Base-by-base conservation (phyloP, 2,329 filamentous ascomycete genomes). In the Ophiostoma tasmaniense region DNA sequence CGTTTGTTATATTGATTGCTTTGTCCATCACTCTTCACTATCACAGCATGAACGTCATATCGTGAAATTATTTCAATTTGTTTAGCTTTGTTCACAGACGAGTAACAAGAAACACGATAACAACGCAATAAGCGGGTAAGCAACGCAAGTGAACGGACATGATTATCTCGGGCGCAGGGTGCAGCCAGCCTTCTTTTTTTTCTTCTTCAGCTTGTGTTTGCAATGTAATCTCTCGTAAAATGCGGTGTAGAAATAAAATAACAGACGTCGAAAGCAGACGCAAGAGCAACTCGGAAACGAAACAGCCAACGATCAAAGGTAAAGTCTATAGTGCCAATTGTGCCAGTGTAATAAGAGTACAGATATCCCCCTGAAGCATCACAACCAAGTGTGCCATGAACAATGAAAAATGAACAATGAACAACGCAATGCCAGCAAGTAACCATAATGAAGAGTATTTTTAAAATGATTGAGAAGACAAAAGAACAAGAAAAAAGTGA, bases 371-470 rank as follows among this genome's bases (percentile, higher is more conserved):
- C 50, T 13, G 50, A 55, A 22, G n/a, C 50, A 55, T 28, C 50
- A 55, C 50, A 55, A 55, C 50, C 50, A 55, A 55, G 50, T 55
- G 50, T 55, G 50, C 50, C 50, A 55, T 55, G n/a, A 55, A 55
- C 50, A 25, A 55, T 33, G 3, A 33, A 33, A 4, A 25, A 55
- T 17, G 42, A n/a, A n/a, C n/a, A 25, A 55, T 33, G 3, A 33
- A 33, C 33, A 25, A 55, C 42, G 42, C 42, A 45, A 45, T 45
- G 42, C 42, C 42, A 45, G 17, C 42, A 45, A 42, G 42, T 45
- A 45, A 6, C 20, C 2, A 45, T 45, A 20, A 45, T 45, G 6
- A n/a, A 45, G 20, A 14, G 7, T 20, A n/a, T n/a, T 6, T 45
- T 45, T 45, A 5, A 55, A 52, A 55, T 2, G n/a, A 22, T 33